phyloP scores from a whole-genome alignment of 2,329 filamentous ascomycete genomes.

The Penicillium sp. region DNA sequence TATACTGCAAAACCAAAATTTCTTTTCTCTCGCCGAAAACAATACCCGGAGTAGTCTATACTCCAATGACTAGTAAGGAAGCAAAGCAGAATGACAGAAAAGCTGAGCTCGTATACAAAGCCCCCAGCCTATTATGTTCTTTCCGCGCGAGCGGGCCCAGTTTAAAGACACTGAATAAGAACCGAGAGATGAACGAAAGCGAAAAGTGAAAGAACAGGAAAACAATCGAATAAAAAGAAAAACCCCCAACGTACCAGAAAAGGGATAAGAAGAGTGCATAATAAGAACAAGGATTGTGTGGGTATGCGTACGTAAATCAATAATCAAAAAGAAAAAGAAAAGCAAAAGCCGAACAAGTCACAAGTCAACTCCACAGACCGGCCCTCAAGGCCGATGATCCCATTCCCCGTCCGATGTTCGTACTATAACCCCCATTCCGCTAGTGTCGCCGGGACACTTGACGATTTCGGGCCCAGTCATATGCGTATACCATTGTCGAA shows the following conservation, averaged over 20 bases:
- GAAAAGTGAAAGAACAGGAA: not conserved
- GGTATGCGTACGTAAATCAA: conserved; percentile 10
- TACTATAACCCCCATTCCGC: conserved; percentile 8
- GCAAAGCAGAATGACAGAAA: conserved; percentile 12
- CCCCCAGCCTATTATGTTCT: conserved; percentile 15
- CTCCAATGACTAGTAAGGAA: not conserved
- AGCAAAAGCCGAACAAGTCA: conserved; percentile 3
- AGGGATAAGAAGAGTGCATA: conserved; percentile 9
- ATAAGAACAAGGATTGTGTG: conserved; percentile 12
- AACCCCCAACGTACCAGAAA: not conserved
- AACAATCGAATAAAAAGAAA: conserved; percentile 1
- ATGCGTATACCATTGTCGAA: conserved; percentile 11
- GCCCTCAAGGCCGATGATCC: conserved; percentile 3
- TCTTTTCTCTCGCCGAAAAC: not conserved
- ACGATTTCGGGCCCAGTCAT: not conserved
- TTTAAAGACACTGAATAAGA: conserved; percentile 10
- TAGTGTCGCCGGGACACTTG: not conserved
- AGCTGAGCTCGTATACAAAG: conserved; percentile 8
- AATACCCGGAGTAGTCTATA: not conserved
- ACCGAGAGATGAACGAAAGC: conserved; percentile 1
- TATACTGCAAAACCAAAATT: not conserved
- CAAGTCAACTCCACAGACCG: conserved; percentile 4
- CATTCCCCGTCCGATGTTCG: conserved; percentile 1
- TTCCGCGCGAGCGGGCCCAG: conserved; percentile 24
- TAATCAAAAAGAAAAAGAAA: conserved; percentile 1